Base-by-base conservation (phyloP, 2,329 filamentous ascomycete species). In the Stromatinia cepivora region DNA sequence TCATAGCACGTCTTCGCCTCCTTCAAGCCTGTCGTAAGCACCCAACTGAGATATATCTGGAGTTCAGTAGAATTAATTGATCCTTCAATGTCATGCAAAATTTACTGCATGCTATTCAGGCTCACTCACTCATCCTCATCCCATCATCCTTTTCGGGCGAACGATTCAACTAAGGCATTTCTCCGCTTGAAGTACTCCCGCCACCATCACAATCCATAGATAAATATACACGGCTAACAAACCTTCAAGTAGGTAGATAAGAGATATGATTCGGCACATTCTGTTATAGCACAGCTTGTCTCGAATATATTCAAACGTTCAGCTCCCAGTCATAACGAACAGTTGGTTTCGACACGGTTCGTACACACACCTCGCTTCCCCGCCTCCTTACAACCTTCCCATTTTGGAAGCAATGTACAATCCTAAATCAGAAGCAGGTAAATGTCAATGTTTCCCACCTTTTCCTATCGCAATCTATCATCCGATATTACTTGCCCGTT, bases 1-100 rank as follows among this genome's bases (percentile, higher is more conserved):
- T 63, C 45, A 63, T 63, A 52, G 61, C 22, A 63, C 46, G 5
- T 28, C 61, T 63, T 52, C 46, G 61, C 61, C 61, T 39, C 61
- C 50, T 22, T 63, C 4, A 39, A 39, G 31, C 46, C 34, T 39
- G 45, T 28, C 31, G 31, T 50, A 52, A 63, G 59, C 46, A 52
- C 31, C n/a, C 6, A 52, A 39, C 20, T 39, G 36, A 39, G 61
- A 63, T 36, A 22, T 52, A 63, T 52, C 22, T 48, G 31, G 45
- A 8, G 31, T 28, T 63, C 46, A 28, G 46, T 52, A 36, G 46
- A 39, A 63, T 52, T 13, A 63, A 22, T 39, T 8, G 31, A 63
- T 63, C 59, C 59, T 63, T 52, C 15, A 25, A 36, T 25, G 59
- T 39, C 22, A 62, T 62, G 22, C 59, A 7, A 36, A 15, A 25